phyloP scores from a whole-genome alignment of 2,329 filamentous ascomycete genomes.

The Septoria petroselini region DNA sequence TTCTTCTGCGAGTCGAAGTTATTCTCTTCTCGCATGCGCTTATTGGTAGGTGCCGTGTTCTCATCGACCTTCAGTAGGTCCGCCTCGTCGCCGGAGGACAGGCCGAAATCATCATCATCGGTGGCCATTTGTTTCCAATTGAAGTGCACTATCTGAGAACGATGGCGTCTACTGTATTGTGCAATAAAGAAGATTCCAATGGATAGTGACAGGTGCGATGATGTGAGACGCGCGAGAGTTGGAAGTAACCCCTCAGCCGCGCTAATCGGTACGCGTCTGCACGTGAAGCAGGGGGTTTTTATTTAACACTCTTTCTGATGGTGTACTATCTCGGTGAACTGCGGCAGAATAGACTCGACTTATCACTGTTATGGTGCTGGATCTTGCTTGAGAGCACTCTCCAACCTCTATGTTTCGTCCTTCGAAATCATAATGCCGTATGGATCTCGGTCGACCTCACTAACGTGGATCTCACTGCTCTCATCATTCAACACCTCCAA shows the following conservation, averaged over 20 bases:
- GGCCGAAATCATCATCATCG: slow-evolving; percentile 30
- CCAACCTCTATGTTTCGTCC: slow-evolving; percentile 26
- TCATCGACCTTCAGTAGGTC: slow-evolving; percentile 24
- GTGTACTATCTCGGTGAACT: too few species aligned
- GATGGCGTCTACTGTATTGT: too few species aligned
- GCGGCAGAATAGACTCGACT: too few species aligned
- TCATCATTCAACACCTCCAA: slow-evolving; percentile 53
- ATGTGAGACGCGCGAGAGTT: too few species aligned
- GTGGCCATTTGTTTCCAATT: slow-evolving; percentile 9
- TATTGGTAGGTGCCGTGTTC: slow-evolving; percentile 7
- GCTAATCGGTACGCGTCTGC: too few species aligned
- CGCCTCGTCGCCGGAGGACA: slow-evolving; percentile 29
- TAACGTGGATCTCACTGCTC: slow-evolving; percentile 66
- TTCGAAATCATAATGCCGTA: slow-evolving; percentile 66
- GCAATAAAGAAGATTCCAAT: too few species aligned
- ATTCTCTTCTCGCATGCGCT: slow-evolving; percentile 20
- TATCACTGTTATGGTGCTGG: too few species aligned
- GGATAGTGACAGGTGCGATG: too few species aligned
- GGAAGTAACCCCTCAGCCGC: too few species aligned
- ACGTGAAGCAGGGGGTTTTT: too few species aligned
- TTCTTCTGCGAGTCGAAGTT: slow-evolving; percentile 12
- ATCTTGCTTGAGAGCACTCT: background rate
- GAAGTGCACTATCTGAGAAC: too few species aligned
- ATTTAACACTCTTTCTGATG: too few species aligned
- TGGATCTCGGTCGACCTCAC: slow-evolving; percentile 78